Percentiles rank a stretch among this genome's conserved stretches.
These are phyloP conservation scores for Fusarium irregulare DNA, from an alignment of 2,329 filamentous ascomycete species.

Conservation along the genomic window DNA sequence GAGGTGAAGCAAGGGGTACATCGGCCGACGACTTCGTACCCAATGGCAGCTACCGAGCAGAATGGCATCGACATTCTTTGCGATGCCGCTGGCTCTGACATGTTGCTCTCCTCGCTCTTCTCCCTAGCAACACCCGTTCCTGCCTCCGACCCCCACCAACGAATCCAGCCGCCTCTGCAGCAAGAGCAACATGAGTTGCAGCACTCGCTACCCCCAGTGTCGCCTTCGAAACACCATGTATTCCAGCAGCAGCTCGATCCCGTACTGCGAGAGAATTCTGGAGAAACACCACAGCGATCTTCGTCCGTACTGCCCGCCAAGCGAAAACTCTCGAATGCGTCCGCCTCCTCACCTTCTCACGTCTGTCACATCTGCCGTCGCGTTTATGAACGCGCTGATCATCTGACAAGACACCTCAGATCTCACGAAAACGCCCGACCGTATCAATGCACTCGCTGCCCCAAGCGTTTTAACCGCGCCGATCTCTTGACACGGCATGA, in stretches of 20 bases:
- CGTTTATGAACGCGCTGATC: constrained; percentile 45
- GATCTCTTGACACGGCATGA: constrained; percentile 45
- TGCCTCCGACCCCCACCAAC: constrained; percentile 34
- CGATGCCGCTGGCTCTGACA: constrained; percentile 46
- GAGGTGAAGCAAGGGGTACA: constrained; percentile 16
- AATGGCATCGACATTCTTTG: constrained; percentile 47
- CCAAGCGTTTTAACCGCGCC: constrained; percentile 45
- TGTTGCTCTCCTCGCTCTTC: constrained; percentile 45
- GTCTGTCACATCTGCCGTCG: constrained; percentile 46
- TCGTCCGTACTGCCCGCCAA: constrained; percentile 36
- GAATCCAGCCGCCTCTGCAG: constrained; percentile 24
- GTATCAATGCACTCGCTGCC: constrained; percentile 45
- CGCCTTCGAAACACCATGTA: constrained; percentile 31
- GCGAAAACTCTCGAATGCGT: constrained; percentile 44
- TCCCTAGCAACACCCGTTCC: constrained; percentile 40
- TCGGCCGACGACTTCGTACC: constrained; percentile 1
- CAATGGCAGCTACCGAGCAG: constrained; percentile 43
- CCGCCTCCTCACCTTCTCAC: constrained; percentile 43
- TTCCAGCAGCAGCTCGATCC: constrained; percentile 38
- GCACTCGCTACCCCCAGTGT: constrained; percentile 24
- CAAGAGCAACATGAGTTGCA: constrained; percentile 36
- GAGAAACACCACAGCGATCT: constrained; percentile 19
- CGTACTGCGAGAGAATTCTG: constrained; percentile 25
- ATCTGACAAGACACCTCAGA: constrained; percentile 44
- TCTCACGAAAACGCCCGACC: constrained; percentile 46